Conservation (phyloP, 83 land plant genomes). For the Picea abies region DNA sequence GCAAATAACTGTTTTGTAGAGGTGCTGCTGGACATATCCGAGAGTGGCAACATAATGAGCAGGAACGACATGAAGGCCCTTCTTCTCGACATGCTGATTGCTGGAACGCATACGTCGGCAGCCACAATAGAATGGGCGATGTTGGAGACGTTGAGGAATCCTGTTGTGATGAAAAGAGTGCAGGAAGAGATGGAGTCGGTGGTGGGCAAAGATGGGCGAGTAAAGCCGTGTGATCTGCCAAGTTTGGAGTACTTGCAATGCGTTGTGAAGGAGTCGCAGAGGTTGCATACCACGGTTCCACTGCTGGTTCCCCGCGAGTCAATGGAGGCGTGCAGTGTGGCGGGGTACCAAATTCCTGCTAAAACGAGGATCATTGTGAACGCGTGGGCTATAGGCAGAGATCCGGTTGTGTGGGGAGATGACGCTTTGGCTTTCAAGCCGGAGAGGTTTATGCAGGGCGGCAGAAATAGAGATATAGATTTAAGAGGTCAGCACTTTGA, state of each 20-base stretch:
- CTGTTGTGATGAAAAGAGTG: background rate
- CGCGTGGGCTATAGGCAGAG: too few relatives aligned
- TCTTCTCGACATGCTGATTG: background rate
- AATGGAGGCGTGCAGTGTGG: background rate
- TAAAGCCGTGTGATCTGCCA: background rate
- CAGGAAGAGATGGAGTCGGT: constrained; percentile 15
- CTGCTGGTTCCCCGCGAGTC: constrained; percentile 22
- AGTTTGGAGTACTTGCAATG: constrained; percentile 13
- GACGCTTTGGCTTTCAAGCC: too few relatives aligned
- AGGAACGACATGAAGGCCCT: background rate
- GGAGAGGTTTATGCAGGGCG: too few relatives aligned
- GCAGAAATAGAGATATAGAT: too few relatives aligned
- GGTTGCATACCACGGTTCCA: too few relatives aligned
- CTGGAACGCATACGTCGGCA: constrained; percentile 2
- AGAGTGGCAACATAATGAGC: constrained; percentile 22
- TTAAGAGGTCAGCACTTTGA: too few relatives aligned
- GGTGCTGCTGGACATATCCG: constrained; percentile 37
- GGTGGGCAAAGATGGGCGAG: constrained; percentile 12
- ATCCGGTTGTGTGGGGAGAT: too few relatives aligned
- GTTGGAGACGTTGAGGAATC: constrained; percentile 19
- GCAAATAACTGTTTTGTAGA: constrained; percentile 53
- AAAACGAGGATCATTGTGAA: background rate
- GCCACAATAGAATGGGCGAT: constrained; percentile 16
- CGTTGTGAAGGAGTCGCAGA: constrained; percentile 10
- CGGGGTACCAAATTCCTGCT: constrained; percentile 11